Percentiles rank a stretch among this genome's conserved stretches.
Conservation (phyloP, 139 green algal genomes). For the Chlorella sp. region DNA sequence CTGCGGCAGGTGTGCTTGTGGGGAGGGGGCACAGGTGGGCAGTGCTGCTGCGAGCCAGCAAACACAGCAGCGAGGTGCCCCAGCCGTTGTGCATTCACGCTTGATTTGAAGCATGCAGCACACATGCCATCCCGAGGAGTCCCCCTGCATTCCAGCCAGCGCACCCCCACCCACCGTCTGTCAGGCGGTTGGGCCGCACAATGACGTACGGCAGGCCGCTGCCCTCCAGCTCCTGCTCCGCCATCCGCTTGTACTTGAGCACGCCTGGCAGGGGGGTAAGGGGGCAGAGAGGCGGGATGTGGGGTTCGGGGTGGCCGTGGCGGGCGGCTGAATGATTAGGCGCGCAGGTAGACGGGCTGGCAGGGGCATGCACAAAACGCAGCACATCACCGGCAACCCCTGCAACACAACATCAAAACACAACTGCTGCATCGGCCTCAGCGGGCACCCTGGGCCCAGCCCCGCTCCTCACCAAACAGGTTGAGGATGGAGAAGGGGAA, state of each 20-base stretch:
- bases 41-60: too few relatives aligned
- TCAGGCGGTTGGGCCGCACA: conserved; percentile 89
- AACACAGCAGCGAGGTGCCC: too few relatives aligned
- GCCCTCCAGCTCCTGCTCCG: conserved; percentile 73
- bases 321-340: background rate
- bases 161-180: conserved; percentile 65
- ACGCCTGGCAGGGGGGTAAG: conserved; percentile 71
- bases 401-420: too few relatives aligned
- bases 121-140: too few relatives aligned
- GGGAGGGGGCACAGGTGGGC: background rate
- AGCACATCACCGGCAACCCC: too few relatives aligned
- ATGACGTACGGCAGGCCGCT: conserved; percentile 93
- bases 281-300: background rate
- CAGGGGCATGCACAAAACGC: too few relatives aligned
- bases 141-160: too few relatives aligned
- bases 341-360: background rate
- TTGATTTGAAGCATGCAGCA: background rate
- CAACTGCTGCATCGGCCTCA: too few relatives aligned
- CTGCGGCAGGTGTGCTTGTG: conserved; percentile 32
- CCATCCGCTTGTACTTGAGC: conserved; percentile 90
- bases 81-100: too few relatives aligned
- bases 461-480: conserved; percentile 76
- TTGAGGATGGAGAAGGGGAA: conserved; percentile 93
- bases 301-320: too few relatives aligned
- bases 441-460: background rate